Conservation (phyloP, 2,329 filamentous ascomycete genomes). For the Dothideomycetes sp. region DNA sequence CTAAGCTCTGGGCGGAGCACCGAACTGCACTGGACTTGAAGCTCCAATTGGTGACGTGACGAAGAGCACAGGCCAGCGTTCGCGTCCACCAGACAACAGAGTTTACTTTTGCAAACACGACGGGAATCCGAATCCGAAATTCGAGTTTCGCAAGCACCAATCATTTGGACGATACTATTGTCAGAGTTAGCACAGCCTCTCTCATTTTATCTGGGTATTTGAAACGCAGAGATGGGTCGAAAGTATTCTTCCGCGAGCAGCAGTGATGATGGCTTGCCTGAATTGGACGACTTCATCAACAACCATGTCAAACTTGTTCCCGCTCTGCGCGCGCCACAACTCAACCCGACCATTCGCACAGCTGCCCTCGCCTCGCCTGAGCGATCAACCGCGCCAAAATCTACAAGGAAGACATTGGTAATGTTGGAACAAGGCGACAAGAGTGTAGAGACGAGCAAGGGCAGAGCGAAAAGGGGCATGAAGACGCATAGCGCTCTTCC, state of each 20-base stretch:
- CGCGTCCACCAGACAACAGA: not conserved
- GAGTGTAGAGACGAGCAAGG: not conserved
- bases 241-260: not conserved
- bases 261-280: conserved; percentile 6
- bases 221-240: not conserved
- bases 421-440: no score
- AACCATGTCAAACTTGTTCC: conserved; percentile 6
- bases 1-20: no score
- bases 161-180: no score
- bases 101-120: not conserved
- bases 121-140: no score
- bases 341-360: not conserved
- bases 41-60: no score
- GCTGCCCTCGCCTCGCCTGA: not conserved
- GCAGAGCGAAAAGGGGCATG: not conserved
- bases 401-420: no score
- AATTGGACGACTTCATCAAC: conserved; percentile 12
- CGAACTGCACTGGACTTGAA: no score
- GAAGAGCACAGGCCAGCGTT: no score
- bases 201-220: no score
- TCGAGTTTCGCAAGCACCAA: no score
- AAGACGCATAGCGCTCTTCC: no score
- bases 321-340: conserved; percentile 1
- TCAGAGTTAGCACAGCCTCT: no score
- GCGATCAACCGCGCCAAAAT: not conserved